A percentile compares a stretch with the other conserved stretches of the same genome.
Evolutionary conservation across 2,329 filamentous ascomycete species (phyloP).

Genomic region (Rutstroemia sydowiana): DNA sequence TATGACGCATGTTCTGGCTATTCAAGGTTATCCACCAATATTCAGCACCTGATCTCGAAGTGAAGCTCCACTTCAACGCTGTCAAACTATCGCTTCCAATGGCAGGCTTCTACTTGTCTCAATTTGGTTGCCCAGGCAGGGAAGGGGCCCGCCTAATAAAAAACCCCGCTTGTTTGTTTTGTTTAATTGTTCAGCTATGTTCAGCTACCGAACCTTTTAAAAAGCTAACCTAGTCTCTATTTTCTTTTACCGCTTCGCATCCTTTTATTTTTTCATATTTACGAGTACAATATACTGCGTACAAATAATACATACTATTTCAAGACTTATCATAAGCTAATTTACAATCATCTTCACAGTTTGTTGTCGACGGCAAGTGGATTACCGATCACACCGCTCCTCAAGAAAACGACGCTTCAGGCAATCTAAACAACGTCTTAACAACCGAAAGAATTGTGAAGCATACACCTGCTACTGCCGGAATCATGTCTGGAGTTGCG

Average conservation of each 20-base stretch:
- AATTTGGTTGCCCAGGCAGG: not conserved
- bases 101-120: not conserved
- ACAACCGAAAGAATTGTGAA: slow-evolving; percentile 60
- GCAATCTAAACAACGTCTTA: slow-evolving; percentile 91
- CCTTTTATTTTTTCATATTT: not conserved
- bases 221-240: slow-evolving; percentile 1
- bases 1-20: slow-evolving; percentile 6
- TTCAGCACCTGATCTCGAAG: not conserved
- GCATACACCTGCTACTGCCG: slow-evolving; percentile 38
- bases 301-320: not conserved
- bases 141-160: slow-evolving; percentile 2
- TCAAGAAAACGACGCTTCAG: slow-evolving; percentile 72
- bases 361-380: slow-evolving; percentile 92
- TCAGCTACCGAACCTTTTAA: slow-evolving; percentile 4
- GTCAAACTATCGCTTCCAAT: slow-evolving; percentile 2
- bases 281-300: too few relatives aligned
- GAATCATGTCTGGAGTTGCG: slow-evolving; percentile 58
- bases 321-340: slow-evolving; percentile 4
- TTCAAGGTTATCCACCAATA: not conserved
- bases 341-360: slow-evolving; percentile 44
- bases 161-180: slow-evolving; percentile 11
- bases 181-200: not conserved
- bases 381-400: slow-evolving; percentile 72
- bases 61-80: slow-evolving; percentile 1
- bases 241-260: not conserved